These are phyloP conservation scores for Candida nitratophila DNA, from an alignment of 805 yeast species.

Conservation along the genomic window DNA sequence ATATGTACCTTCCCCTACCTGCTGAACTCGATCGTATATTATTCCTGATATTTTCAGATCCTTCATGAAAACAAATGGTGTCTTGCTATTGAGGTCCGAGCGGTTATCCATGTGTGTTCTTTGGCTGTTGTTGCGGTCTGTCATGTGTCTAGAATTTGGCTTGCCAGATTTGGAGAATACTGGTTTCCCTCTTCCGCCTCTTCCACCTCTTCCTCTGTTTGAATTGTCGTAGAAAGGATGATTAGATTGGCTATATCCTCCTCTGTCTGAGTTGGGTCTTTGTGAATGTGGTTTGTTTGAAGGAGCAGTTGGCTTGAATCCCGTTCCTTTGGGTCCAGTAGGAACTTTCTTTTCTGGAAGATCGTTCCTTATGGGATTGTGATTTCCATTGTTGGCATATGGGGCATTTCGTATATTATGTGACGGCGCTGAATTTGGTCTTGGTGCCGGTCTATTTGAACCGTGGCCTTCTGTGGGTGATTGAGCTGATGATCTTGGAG, in stretches of 20 bases:
- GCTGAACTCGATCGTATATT: slow-evolving; percentile 63
- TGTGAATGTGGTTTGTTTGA: too few relatives aligned
- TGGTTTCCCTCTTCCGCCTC: background rate
- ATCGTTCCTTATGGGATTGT: too few relatives aligned
- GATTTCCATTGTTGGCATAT: too few relatives aligned
- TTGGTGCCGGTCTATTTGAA: background rate
- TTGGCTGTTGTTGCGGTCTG: background rate
- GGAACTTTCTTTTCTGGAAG: background rate
- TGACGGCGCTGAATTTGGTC: background rate
- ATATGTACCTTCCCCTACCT: slow-evolving; percentile 98
- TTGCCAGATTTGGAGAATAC: background rate
- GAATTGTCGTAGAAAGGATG: too few relatives aligned
- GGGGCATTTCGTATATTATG: background rate
- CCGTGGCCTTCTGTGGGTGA: background rate
- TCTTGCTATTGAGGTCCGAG: too few relatives aligned
- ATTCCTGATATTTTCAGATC: slow-evolving; percentile 22
- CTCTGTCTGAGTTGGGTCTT: background rate
- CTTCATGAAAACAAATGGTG: slow-evolving; percentile 18
- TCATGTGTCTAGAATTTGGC: background rate
- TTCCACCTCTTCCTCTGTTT: too few relatives aligned
- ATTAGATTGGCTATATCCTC: background rate
- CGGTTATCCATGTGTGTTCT: too few relatives aligned
- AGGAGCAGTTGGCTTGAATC: too few relatives aligned
- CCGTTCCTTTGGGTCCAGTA: background rate
- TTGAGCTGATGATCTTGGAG: background rate